Conservation (phyloP, 352 stramenopile species). For the Halophytophthora polymorphica region DNA sequence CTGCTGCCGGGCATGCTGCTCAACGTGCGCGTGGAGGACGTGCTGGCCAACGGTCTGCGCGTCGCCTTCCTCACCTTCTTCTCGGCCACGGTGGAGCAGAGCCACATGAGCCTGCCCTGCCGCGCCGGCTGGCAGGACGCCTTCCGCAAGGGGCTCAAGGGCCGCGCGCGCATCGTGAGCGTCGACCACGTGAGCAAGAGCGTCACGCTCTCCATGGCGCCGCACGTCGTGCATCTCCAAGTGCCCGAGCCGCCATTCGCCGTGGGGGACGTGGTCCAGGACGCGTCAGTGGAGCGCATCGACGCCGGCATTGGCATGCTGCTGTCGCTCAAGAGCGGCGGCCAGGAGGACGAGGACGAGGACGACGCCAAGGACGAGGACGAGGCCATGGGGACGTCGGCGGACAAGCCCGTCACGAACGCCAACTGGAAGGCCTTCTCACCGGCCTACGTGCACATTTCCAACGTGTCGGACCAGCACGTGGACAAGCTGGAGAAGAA, state of each 20-base stretch:
- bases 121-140: slow-evolving; percentile 67
- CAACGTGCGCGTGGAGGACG: slow-evolving; percentile 90
- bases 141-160: slow-evolving; percentile 84
- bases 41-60: slow-evolving; percentile 78
- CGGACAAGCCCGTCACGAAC: slow-evolving; percentile 38
- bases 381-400: slow-evolving; percentile 2
- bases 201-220: slow-evolving; percentile 83
- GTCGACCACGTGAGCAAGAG: slow-evolving; percentile 74
- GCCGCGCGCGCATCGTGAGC: slow-evolving; percentile 79
- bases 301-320: slow-evolving; percentile 85
- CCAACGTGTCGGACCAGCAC: slow-evolving; percentile 74
- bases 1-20: slow-evolving; percentile 92
- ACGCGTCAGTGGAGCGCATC: slow-evolving; percentile 75
- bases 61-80: slow-evolving; percentile 91
- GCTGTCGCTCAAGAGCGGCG: slow-evolving; percentile 62
- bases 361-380: slow-evolving; percentile 35
- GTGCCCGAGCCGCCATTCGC: slow-evolving; percentile 46
- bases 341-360: slow-evolving; percentile 44
- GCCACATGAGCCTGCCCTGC: slow-evolving; percentile 86
- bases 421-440: slow-evolving; percentile 77
- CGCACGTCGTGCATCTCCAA: slow-evolving; percentile 83
- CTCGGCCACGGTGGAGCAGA: slow-evolving; percentile 83
- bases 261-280: slow-evolving; percentile 73
- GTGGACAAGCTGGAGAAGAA: slow-evolving; percentile 89
- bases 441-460: slow-evolving; percentile 88